Evolutionary conservation across 768 basidiomycete genomes (phyloP).

Genomic region (Russula ochroleuca): DNA sequence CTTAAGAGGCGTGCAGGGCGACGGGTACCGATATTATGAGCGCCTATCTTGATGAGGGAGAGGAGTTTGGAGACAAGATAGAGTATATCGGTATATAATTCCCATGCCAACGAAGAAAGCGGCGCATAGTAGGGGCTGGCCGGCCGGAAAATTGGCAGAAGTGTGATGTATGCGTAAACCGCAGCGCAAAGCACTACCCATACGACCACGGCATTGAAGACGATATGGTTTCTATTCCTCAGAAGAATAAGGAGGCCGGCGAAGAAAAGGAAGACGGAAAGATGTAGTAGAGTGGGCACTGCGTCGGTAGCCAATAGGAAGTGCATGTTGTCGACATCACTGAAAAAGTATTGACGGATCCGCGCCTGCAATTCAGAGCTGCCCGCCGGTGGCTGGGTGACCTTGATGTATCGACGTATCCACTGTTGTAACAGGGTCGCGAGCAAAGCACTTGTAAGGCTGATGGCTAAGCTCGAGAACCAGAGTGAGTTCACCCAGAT

Average conservation of each 20-base stretch:
- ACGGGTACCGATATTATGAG: too few relatives aligned
- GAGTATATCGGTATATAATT: background rate
- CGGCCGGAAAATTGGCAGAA: background rate
- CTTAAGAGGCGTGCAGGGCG: too few relatives aligned
- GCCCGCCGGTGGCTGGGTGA: background rate
- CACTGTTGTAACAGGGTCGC: background rate
- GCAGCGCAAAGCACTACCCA: background rate
- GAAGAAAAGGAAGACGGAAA: slow-evolving; percentile 11
- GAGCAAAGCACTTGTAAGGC: background rate
- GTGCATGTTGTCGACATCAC: background rate
- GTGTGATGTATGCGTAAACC: slow-evolving; percentile 1
- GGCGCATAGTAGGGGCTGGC: background rate
- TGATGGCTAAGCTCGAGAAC: slow-evolving; percentile 1
- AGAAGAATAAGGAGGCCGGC: background rate
- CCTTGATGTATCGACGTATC: background rate
- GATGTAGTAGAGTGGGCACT: slow-evolving; percentile 6
- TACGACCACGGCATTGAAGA: background rate
- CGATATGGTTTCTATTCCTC: background rate
- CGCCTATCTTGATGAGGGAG: too few relatives aligned
- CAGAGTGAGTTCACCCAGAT: slow-evolving; percentile 2
- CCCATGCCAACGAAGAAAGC: background rate
- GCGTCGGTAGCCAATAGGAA: background rate
- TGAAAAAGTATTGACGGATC: background rate
- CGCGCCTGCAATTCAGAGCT: background rate
- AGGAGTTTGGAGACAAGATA: background rate